Evolutionary conservation across 2,329 filamentous ascomycete genomes (phyloP).

Genomic region (Apiospora arundinis): DNA sequence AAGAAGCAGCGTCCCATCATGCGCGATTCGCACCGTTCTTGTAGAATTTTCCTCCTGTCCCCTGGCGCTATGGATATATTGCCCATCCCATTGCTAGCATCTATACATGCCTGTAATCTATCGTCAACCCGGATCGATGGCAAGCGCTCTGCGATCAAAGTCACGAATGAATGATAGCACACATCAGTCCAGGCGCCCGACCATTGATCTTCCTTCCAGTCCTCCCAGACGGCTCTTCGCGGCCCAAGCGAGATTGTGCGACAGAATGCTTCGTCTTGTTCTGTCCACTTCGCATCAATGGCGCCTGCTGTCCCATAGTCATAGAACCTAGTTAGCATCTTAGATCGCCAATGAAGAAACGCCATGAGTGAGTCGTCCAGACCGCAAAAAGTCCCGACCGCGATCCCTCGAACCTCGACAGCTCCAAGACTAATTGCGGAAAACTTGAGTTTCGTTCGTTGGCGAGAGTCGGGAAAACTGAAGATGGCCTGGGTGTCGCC

Average conservation of each 20-base stretch:
- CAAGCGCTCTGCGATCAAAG: neutral
- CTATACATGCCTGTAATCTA: neutral
- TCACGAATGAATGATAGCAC: neutral
- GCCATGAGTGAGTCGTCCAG: slow-evolving; percentile 43
- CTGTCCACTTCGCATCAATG: neutral
- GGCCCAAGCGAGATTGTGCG: neutral
- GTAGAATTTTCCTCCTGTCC: slow-evolving; percentile 25
- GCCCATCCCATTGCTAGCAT: too few species aligned
- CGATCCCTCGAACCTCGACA: slow-evolving; percentile 24
- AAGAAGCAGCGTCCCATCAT: slow-evolving; percentile 38
- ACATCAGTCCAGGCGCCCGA: neutral
- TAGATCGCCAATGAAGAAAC: slow-evolving; percentile 43
- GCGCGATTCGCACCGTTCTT: slow-evolving; percentile 27
- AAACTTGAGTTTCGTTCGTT: neutral
- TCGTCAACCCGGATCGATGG: neutral
- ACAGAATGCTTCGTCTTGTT: neutral
- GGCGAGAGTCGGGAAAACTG: neutral
- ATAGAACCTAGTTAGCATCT: slow-evolving; percentile 29
- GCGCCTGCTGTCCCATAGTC: neutral
- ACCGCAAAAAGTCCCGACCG: slow-evolving; percentile 38
- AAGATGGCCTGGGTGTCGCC: neutral
- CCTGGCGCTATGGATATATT: neutral
- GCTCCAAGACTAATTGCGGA: fast-evolving
- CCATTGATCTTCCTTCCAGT: neutral
- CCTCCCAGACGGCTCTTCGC: neutral